phyloP scores from a whole-genome alignment of 768 basidiomycete species.

The Boletus tomentosulus region DNA sequence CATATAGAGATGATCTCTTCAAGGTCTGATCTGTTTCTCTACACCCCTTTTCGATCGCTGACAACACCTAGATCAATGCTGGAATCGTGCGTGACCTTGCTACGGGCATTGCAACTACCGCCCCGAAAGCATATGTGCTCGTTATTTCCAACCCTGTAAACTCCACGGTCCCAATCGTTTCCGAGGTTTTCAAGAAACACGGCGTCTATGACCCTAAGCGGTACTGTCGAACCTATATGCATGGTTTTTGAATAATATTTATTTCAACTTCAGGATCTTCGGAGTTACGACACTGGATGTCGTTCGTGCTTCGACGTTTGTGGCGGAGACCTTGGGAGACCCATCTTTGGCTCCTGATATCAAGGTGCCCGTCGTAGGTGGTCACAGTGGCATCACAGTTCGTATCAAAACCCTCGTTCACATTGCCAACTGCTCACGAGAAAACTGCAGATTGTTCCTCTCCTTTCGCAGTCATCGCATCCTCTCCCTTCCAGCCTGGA shows the following conservation, averaged over 20 bases:
- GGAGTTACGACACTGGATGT: conserved; percentile 98
- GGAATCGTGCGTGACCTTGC: conserved; percentile 95
- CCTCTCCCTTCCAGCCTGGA: conserved; percentile 59
- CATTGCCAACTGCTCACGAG: conserved; percentile 6
- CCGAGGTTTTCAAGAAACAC: conserved; percentile 91
- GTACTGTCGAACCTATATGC: conserved; percentile 40
- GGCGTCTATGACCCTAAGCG: conserved; percentile 89
- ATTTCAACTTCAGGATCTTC: conserved; percentile 60
- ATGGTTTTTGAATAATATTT: background rate
- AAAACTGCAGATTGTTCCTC: conserved; percentile 71
- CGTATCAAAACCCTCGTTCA: conserved; percentile 17
- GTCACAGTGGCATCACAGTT: conserved; percentile 90
- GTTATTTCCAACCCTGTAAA: conserved; percentile 99
- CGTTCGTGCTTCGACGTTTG: conserved; percentile 96
- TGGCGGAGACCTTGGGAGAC: conserved; percentile 72
- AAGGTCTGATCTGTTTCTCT: conserved; percentile 49
- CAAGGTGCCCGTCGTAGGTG: conserved; percentile 88
- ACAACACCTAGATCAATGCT: conserved; percentile 77
- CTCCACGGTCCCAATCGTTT: conserved; percentile 97
- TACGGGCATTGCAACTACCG: conserved; percentile 74
- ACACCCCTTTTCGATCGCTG: background rate
- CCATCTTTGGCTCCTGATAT: conserved; percentile 56
- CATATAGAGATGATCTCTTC: conserved; percentile 85
- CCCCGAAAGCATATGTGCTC: conserved; percentile 88
- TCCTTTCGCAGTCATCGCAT: conserved; percentile 86